A percentile compares a stretch with the other conserved stretches of the same genome.
These are phyloP conservation scores for Fusarium burgessii DNA, from an alignment of 2,329 filamentous ascomycete genomes.

Conservation along the genomic window DNA sequence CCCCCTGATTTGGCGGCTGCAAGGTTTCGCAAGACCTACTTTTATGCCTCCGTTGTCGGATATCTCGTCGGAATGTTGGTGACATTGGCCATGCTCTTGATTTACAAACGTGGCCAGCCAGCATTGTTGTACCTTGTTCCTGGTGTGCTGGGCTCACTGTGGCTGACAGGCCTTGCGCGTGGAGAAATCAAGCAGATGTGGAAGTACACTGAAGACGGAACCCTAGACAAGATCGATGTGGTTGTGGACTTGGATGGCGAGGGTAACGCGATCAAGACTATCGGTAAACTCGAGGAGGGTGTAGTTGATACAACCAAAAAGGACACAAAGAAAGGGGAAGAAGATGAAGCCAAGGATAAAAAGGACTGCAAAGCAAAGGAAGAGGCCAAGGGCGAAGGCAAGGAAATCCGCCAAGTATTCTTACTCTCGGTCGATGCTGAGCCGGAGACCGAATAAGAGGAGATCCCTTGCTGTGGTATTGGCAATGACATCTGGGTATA, in stretches of 20 bases:
- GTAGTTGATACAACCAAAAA: slow-evolving; percentile 53
- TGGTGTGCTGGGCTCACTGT: slow-evolving; percentile 79
- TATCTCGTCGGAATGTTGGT: slow-evolving; percentile 82
- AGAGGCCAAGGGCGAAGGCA: slow-evolving; percentile 24
- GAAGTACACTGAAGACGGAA: slow-evolving; percentile 81
- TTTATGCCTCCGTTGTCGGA: slow-evolving; percentile 79
- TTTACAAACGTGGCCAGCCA: slow-evolving; percentile 86
- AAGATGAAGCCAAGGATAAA: slow-evolving; percentile 19
- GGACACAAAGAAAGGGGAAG: slow-evolving; percentile 45
- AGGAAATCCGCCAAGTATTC: slow-evolving; percentile 49
- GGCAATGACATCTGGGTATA: neutral
- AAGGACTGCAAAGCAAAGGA: slow-evolving; percentile 16
- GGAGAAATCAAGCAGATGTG: slow-evolving; percentile 83
- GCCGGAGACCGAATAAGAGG: slow-evolving; percentile 24
- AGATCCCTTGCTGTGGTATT: neutral
- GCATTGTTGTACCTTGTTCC: slow-evolving; percentile 94
- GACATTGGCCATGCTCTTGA: slow-evolving; percentile 81
- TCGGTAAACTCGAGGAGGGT: slow-evolving; percentile 54
- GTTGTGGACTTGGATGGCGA: slow-evolving; percentile 66
- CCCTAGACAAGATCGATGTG: slow-evolving; percentile 65
- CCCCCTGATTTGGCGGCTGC: slow-evolving; percentile 55
- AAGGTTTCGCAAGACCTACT: slow-evolving; percentile 85
- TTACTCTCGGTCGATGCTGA: slow-evolving; percentile 51
- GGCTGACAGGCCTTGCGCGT: slow-evolving; percentile 76
- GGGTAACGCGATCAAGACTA: slow-evolving; percentile 59